These are phyloP conservation scores for Rhodotorula graminis DNA, from an alignment of 768 basidiomycete genomes.

Conservation along the genomic window DNA sequence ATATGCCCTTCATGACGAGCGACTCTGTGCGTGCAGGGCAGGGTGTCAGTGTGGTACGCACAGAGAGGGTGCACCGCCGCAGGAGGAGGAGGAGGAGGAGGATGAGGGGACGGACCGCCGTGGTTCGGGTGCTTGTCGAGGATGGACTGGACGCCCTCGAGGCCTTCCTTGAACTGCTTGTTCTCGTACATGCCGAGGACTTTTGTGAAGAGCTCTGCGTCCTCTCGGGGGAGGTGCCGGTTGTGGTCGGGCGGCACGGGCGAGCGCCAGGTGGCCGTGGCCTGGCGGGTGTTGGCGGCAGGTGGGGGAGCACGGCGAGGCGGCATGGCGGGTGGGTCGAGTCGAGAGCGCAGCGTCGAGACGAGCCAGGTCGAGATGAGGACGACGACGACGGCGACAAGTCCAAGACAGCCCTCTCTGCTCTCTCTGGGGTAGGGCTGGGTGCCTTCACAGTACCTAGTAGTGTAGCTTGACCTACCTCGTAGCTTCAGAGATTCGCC, in stretches of 20 bases:
- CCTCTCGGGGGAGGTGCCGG: conserved; percentile 21
- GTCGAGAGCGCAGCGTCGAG: too few relatives aligned
- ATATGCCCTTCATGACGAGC: conserved; percentile 89
- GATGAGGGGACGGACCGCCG: conserved; percentile 62
- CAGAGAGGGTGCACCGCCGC: background rate
- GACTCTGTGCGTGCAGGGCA: conserved; percentile 62
- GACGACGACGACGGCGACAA: background rate
- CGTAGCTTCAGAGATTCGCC: too few relatives aligned
- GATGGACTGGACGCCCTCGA: conserved; percentile 86
- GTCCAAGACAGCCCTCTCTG: too few relatives aligned
- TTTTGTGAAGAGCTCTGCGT: conserved; percentile 33
- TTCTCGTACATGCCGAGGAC: conserved; percentile 67
- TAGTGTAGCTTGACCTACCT: too few relatives aligned
- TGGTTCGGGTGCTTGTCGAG: conserved; percentile 93
- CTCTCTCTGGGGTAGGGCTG: too few relatives aligned
- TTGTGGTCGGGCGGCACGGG: background rate
- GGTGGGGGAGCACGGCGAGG: conserved; percentile 1
- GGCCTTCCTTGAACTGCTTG: conserved; percentile 78
- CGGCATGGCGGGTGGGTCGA: conserved; percentile 1
- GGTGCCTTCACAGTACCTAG: too few relatives aligned
- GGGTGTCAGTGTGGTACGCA: background rate
- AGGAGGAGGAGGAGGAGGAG: background rate
- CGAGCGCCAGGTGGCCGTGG: background rate
- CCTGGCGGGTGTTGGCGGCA: background rate
- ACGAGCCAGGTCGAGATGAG: background rate